Base-by-base conservation (phyloP, 768 basidiomycete species). In the Dacryopinax spathularia region DNA sequence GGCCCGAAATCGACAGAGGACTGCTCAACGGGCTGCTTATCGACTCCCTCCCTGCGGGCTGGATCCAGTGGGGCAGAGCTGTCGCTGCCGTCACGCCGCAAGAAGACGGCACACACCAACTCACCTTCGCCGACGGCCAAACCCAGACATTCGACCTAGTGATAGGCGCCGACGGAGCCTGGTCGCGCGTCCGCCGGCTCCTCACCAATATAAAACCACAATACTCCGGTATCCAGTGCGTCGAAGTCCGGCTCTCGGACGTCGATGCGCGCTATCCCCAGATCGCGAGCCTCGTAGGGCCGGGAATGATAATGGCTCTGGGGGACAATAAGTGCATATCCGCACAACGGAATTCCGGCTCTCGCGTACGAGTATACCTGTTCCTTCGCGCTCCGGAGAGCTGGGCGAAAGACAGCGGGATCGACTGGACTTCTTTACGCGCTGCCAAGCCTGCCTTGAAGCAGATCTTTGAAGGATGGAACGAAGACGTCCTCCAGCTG, bases 81-180 rank as follows among this genome's bases (percentile, higher is more conserved):
- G 62, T 65, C 34, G 13, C 29, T 31, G 22, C 25, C 15, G 36
- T 63, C 27, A 16, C 34, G 4, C 29, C 34, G n/a, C n/a, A n/a
- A n/a, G n/a, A n/a, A n/a, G n/a, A n/a, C n/a, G n/a, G n/a, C n/a
- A n/a, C n/a, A n/a, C n/a, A n/a, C n/a, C n/a, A n/a, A n/a, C n/a
- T n/a, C n/a, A n/a, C n/a, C n/a, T n/a, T n/a, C n/a, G n/a, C n/a
- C n/a, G n/a, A n/a, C n/a, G n/a, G n/a, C n/a, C n/a, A n/a, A n/a
- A n/a, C n/a, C n/a, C n/a, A n/a, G n/a, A n/a, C n/a, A n/a, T n/a
- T n/a, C n/a, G n/a, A n/a, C n/a, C n/a, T 74, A 56, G 61, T 75
- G 35, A 66, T 77, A 41, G 76, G 76, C 10, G 75, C 76, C 20
- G 76, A 77, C 48, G 78, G 79, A 6, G 71, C 77, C 4, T 76